Percentiles rank a stretch among this genome's conserved stretches.
Conservation (phyloP, 805 yeast species). For the Grigorovia yakushimaensis region DNA sequence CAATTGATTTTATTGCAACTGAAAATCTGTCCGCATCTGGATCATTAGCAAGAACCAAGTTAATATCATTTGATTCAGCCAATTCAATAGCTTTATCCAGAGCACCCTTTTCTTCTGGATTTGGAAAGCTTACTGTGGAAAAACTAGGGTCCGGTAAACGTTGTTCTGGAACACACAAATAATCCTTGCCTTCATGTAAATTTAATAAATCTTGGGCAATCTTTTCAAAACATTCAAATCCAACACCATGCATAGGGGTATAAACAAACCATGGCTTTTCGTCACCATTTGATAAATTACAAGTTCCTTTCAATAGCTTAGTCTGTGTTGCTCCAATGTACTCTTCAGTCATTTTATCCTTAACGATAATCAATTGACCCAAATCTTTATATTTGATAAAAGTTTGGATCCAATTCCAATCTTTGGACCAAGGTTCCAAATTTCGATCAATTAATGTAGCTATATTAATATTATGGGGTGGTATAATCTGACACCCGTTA, state of each 20-base stretch:
- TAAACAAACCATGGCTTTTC: conserved; percentile 48
- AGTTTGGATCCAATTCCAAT: conserved; percentile 38
- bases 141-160: conserved; percentile 73
- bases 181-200: conserved; percentile 30
- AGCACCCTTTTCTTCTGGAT: conserved; percentile 94
- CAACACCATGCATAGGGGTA: conserved; percentile 96
- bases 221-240: conserved; percentile 47
- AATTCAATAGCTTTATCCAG: conserved; percentile 54
- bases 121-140: conserved; percentile 81
- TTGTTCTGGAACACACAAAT: conserved; percentile 50
- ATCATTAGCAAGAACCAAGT: conserved; percentile 76
- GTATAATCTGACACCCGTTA: conserved; percentile 92
- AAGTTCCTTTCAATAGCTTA: neutral
- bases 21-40: conserved; percentile 97
- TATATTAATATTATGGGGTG: conserved; percentile 76
- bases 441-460: conserved; percentile 54
- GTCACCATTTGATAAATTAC: neutral
- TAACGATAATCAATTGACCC: conserved; percentile 31
- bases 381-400: conserved; percentile 22
- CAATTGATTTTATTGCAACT: conserved; percentile 47
- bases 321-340: conserved; percentile 34
- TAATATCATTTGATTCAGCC: conserved; percentile 39
- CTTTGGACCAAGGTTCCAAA: conserved; percentile 47
- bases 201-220: conserved; percentile 25
- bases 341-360: conserved; percentile 32